Base-by-base conservation (phyloP, 805 yeast species). In the Kazachstania kunashirensis region DNA sequence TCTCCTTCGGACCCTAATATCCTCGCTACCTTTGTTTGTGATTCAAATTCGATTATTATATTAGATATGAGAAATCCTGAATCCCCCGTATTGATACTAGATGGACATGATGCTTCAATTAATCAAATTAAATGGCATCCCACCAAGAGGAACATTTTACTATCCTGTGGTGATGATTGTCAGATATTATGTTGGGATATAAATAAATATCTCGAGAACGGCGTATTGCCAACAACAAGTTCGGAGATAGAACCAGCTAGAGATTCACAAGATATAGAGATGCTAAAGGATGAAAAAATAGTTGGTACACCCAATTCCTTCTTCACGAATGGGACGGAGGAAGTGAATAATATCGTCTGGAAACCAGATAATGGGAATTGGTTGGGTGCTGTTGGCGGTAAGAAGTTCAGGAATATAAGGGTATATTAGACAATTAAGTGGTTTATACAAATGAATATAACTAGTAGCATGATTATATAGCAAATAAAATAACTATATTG, bases 41-140 rank as follows among this genome's bases (percentile, higher is more conserved):
- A 79, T 50, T 76, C 84, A 17, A 71, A 72, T 46, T 66, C 69
- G 36, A 73, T 86, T 4, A 65, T 77, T 18, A 66, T 89, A 10
- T 66, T 92, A 38, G 98, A 89, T 57, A 73, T 88, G 66, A 68
- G 98, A 42, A 76, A 79, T 55, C 95, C 96, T 0, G 95, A 95
- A 3, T 56, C 76, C 2, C 96, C 97, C 0, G 68, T 81, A 1
- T 59, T 71, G n/a, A 70, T 73, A 0, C 65, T 89, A 29, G 75
- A 76, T 24, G 88, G 80, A 12, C 94, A 80, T 54, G 50, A 62
- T 19, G 75, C 77, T 0, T 67, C 81, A 1, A 73, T 89, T 17
- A 89, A 89, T 53, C 68, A 77, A 44, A 71, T 88, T 13, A 61
- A 68, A 36, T 89, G 96, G 96, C 89, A 88, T 48, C 96, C 97